A percentile compares a stretch with the other conserved stretches of the same genome.
phyloP scores from a whole-genome alignment of 805 yeast genomes.

The Grigorovia jiainica region DNA sequence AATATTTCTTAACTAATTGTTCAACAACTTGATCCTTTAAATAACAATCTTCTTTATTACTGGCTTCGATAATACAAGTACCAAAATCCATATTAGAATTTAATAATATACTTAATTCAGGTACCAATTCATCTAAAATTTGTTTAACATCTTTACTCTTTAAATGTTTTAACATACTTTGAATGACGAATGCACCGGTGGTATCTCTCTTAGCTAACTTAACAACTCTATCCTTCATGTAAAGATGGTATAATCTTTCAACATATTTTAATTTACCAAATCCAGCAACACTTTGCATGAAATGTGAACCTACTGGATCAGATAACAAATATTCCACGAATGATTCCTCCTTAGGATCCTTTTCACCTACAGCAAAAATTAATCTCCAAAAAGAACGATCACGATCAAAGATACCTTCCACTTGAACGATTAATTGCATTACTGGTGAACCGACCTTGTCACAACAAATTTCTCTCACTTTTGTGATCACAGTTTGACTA shows the following conservation, averaged over 20 bases:
- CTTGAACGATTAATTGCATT: conserved; percentile 62
- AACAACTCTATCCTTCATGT: conserved; percentile 65
- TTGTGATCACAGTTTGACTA: conserved; percentile 30
- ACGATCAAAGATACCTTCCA: conserved; percentile 72
- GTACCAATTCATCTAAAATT: conserved; percentile 56
- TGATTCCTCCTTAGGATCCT: conserved; percentile 57
- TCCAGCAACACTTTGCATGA: conserved; percentile 62
- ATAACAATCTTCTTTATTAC: conserved; percentile 47
- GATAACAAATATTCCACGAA: conserved; percentile 76
- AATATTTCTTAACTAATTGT: conserved; percentile 37
- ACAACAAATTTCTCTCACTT: conserved; percentile 64
- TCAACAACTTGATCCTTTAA: conserved; percentile 49
- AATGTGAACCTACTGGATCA: conserved; percentile 90
- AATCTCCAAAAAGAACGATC: conserved; percentile 63
- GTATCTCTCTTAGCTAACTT: conserved; percentile 72
- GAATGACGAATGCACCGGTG: conserved; percentile 77
- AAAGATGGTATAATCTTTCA: conserved; percentile 56
- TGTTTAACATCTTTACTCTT: conserved; percentile 53
- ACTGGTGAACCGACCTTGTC: conserved; percentile 85
- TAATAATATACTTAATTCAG: conserved; percentile 51
- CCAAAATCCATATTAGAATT: conserved; percentile 66
- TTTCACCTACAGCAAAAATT: conserved; percentile 45
- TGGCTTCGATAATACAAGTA: conserved; percentile 55
- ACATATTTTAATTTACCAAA: conserved; percentile 59
- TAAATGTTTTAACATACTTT: conserved; percentile 55